Conservation (phyloP, 2,329 filamentous ascomycete species). For the Beauveria asiatica region DNA sequence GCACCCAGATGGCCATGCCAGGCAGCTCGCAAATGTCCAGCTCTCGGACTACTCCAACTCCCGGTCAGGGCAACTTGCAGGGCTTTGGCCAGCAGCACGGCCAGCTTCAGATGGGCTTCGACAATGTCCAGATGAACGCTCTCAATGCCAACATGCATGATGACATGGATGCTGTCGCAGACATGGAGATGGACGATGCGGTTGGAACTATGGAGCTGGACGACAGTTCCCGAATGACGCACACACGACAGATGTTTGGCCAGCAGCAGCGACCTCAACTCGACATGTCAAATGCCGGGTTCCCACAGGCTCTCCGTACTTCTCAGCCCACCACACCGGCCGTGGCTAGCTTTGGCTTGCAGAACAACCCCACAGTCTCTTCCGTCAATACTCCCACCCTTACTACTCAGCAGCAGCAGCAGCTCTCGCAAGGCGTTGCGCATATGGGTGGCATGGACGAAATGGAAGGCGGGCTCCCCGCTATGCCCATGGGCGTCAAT, state of each 20-base stretch:
- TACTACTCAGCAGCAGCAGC: conserved; percentile 66
- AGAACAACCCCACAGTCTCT: conserved; percentile 92
- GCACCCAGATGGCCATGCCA: conserved; percentile 24
- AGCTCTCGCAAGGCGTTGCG: conserved; percentile 50
- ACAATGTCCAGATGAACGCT: conserved; percentile 31
- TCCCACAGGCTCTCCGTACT: conserved; percentile 69
- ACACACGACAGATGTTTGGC: conserved; percentile 60
- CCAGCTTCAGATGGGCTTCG: conserved; percentile 17
- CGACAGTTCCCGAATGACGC: conserved; percentile 57
- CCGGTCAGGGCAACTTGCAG: conserved; percentile 22
- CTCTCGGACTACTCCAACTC: conserved; percentile 24
- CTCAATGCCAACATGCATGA: conserved; percentile 33
- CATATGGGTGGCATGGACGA: conserved; percentile 43
- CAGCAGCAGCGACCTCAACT: conserved; percentile 60
- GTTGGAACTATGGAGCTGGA: conserved; percentile 58
- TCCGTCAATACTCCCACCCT: conserved; percentile 94
- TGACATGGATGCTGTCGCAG: conserved; percentile 78
- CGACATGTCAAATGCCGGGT: conserved; percentile 69
- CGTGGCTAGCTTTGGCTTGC: conserved; percentile 66
- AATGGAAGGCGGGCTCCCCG: conserved; percentile 65
- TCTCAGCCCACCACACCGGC: conserved; percentile 83
- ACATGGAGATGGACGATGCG: conserved; percentile 95
- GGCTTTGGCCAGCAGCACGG: conserved; percentile 21
- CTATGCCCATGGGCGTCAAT: conserved; percentile 51
- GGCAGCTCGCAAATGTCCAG: conserved; percentile 25